These are phyloP conservation scores for Lophiotrema nucula DNA, from an alignment of 495 filamentous ascomycete genomes.

Conservation along the genomic window DNA sequence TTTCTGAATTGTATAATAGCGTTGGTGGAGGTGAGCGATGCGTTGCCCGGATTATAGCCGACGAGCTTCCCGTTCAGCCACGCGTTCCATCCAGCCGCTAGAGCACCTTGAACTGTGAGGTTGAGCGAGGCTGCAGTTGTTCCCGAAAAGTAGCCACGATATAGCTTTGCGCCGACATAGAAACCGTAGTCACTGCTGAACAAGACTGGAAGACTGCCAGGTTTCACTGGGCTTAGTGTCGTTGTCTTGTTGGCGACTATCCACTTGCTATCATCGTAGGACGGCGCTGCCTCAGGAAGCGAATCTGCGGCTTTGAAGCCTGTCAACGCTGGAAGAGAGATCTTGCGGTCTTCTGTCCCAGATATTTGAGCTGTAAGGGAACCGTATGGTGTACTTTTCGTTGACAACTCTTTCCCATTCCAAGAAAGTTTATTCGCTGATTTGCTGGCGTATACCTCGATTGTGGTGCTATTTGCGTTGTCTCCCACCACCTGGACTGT, in stretches of 20 bases:
- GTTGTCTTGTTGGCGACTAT: constrained; percentile 19
- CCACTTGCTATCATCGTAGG: constrained; percentile 28
- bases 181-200: constrained; percentile 28
- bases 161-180: constrained; percentile 24
- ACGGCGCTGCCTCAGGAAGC: constrained; percentile 13
- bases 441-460: constrained; percentile 19
- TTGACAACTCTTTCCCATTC: constrained; percentile 18
- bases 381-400: constrained; percentile 20
- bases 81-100: constrained; percentile 23
- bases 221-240: constrained; percentile 13
- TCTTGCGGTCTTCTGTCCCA: not conserved
- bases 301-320: constrained; percentile 15
- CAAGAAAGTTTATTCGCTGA: constrained; percentile 12
- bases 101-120: constrained; percentile 26
- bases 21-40: constrained; percentile 14
- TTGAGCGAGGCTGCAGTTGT: constrained; percentile 4
- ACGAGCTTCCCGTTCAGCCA: constrained; percentile 30
- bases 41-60: constrained; percentile 18
- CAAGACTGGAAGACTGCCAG: constrained; percentile 25
- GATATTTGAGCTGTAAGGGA: constrained; percentile 13
- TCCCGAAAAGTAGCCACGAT: constrained; percentile 22
- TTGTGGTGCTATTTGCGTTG: constrained; percentile 21
- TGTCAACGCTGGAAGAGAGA: constrained; percentile 9
- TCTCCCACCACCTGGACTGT: constrained; percentile 23
- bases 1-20: constrained; percentile 5